Evolutionary conservation across 495 filamentous ascomycete genomes (phyloP).

Genomic region (Symbiotaphrina buchneri): DNA sequence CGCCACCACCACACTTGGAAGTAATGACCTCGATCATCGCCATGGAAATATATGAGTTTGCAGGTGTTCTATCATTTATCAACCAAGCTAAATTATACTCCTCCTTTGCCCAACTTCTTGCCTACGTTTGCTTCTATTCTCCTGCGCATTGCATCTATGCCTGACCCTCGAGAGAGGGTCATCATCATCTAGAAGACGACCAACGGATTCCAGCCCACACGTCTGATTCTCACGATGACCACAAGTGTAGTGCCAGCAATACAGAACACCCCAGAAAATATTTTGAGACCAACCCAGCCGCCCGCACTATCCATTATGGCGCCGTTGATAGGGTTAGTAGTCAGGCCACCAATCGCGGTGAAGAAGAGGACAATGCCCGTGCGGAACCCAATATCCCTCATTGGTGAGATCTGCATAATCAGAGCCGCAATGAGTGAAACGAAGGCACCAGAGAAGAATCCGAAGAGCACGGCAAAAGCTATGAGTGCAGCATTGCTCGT

Average conservation of each 20-base stretch:
- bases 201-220: too few species aligned
- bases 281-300: slow-evolving; percentile 31
- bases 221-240: too few species aligned
- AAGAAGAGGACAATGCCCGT: not conserved
- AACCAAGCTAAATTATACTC: too few species aligned
- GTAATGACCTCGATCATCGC: too few species aligned
- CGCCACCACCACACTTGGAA: too few species aligned
- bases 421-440: slow-evolving; percentile 11
- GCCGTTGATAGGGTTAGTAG: not conserved
- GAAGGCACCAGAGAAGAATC: slow-evolving; percentile 14
- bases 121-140: too few species aligned
- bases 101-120: too few species aligned
- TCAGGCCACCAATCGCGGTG: not conserved
- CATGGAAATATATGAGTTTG: too few species aligned
- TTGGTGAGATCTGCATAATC: slow-evolving; percentile 9
- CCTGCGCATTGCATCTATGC: too few species aligned
- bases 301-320: slow-evolving; percentile 28
- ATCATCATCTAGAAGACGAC: too few species aligned
- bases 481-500: slow-evolving; percentile 8
- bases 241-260: slow-evolving; percentile 21
- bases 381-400: not conserved
- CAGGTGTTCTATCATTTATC: too few species aligned
- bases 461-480: slow-evolving; percentile 12
- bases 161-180: too few species aligned
- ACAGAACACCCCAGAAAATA: slow-evolving; percentile 47